These are phyloP conservation scores for Suillus spraguei DNA, from an alignment of 768 basidiomycete species.

Conservation along the genomic window DNA sequence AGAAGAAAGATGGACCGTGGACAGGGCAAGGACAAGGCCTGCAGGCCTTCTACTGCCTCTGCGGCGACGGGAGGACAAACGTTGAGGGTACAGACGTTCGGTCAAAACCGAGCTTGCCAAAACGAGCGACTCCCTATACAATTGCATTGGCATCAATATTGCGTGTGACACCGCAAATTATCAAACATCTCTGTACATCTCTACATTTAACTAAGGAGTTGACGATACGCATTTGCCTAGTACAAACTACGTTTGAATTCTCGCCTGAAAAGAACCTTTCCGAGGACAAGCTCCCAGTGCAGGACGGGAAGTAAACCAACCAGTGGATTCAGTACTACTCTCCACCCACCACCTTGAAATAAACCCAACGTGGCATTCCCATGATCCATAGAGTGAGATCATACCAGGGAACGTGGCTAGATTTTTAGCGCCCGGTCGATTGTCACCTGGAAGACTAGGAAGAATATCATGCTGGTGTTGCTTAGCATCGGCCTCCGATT, in stretches of 20 bases:
- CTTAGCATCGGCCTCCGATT: too few species aligned
- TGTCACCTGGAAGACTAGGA: conserved; percentile 46
- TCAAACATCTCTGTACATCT: background rate
- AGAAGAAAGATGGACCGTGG: conserved; percentile 16
- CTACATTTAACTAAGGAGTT: background rate
- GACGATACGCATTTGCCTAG: background rate
- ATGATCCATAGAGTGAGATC: conserved; percentile 50
- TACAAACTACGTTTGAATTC: background rate
- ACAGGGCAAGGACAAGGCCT: conserved; percentile 12
- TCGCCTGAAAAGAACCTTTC: conserved; percentile 4
- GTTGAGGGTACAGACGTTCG: conserved; percentile 22
- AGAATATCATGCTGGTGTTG: conserved; percentile 58
- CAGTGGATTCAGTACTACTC: conserved; percentile 35
- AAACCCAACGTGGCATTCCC: conserved; percentile 43
- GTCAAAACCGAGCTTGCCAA: conserved; percentile 30
- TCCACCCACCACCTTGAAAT: conserved; percentile 43
- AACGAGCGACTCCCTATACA: conserved; percentile 11
- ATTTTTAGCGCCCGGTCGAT: conserved; percentile 35
- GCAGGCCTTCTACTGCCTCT: conserved; percentile 32
- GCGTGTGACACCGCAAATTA: background rate
- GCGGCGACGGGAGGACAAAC: conserved; percentile 34
- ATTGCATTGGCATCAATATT: background rate
- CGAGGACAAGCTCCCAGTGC: background rate
- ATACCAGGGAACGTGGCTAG: conserved; percentile 58
- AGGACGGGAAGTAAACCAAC: conserved; percentile 16